Evolutionary conservation across 805 yeast species (phyloP).

Genomic region (Monosporozyma siamensis): DNA sequence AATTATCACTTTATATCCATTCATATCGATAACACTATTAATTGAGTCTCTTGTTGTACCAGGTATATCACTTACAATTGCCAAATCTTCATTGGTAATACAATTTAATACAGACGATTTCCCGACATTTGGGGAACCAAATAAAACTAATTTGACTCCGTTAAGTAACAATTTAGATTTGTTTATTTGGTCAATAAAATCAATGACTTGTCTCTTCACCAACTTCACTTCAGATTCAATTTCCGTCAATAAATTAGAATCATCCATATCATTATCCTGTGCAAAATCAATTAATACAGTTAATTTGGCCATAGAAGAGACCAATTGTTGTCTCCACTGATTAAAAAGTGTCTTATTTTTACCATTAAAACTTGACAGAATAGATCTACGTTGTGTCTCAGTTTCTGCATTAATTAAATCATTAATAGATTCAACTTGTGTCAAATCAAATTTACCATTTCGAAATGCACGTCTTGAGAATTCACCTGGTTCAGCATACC

Average conservation of each 20-base stretch:
- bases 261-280: constrained; percentile 81
- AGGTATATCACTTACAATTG: constrained; percentile 83
- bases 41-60: constrained; percentile 92
- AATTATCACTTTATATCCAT: constrained; percentile 73
- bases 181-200: constrained; percentile 37
- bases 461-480: constrained; percentile 80
- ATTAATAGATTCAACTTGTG: constrained; percentile 84
- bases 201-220: constrained; percentile 24
- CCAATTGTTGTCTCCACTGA: constrained; percentile 58
- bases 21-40: constrained; percentile 70
- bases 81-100: constrained; percentile 72
- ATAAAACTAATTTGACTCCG: constrained; percentile 63
- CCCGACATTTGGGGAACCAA: constrained; percentile 96
- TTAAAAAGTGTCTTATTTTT: constrained; percentile 44
- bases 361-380: constrained; percentile 67
- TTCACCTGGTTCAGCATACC: constrained; percentile 92
- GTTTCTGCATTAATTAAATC: constrained; percentile 92
- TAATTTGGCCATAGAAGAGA: constrained; percentile 59
- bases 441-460: constrained; percentile 74
- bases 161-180: constrained; percentile 53
- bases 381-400: constrained; percentile 72
- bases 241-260: constrained; percentile 37
- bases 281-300: constrained; percentile 92
- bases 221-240: not conserved
- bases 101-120: constrained; percentile 77